Evolutionary conservation across 179 eudicot species (phyloP), one percentile per base, ranked within the genome.

Genomic region (Gypsophila paniculata): DNA sequence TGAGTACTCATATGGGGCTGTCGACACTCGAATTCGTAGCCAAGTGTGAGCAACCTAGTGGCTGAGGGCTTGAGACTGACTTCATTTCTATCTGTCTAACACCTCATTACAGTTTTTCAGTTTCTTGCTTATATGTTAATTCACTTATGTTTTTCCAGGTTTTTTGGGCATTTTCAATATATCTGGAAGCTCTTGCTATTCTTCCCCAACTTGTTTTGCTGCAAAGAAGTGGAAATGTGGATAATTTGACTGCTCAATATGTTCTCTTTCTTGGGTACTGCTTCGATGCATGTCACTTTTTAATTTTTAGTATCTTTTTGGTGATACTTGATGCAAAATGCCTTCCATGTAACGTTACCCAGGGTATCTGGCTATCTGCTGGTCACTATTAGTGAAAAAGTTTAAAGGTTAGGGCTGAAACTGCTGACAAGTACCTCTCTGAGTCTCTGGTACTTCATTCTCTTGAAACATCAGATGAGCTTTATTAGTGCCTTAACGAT

Each of bases 181-280:
- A 89, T 77, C 75, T 93, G 89, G 98, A 93, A 80, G 96, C 98
- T 38, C 91, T 93, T 74, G 90, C 96, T 42, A 93, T 93, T 77
- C 91, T 93, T 86, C 97, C 98, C 23, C 98, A 93, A 79, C 84
- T 93, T 79, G 96, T 91, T 72, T 79, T 93, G 66, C 81, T 93
- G 80, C 98, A 93, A 84, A 93, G 98, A 74, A 91, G 91, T 79
- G 88, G 97, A 80, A 93, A 93, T 77, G 90, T 93, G 65, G 98
- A 93, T 82, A 91, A 91, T 81, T 76, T 93, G 77, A 82, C 98
- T 25, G 90, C 92, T 34, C 96, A 93, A 93, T 93, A 91, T 78
- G 90, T 93, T 60, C 72, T 93, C 84, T 82, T 93, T 72, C 96
- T 93, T 57, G 98, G 98, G 96, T 93, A 92, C 63, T 6, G 26